phyloP scores from a whole-genome alignment of 371 early-diverging fungal genomes.

The Parasitella parasitica region DNA sequence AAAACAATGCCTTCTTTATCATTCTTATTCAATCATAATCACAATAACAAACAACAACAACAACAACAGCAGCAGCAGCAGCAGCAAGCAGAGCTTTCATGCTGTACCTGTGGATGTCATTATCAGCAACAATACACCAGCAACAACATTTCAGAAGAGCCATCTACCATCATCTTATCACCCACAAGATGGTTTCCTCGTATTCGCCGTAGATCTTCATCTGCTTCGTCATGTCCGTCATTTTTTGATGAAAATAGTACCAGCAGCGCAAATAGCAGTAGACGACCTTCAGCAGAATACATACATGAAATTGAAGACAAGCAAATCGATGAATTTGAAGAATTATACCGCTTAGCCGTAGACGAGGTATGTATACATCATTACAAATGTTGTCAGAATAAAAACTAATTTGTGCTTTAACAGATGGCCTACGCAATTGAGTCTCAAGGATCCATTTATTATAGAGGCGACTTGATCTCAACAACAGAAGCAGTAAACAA shows the following conservation, averaged over 20 bases:
- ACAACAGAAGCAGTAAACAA: conserved; percentile 21
- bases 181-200: conserved; percentile 26
- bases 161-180: conserved; percentile 5
- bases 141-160: background rate
- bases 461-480: conserved; percentile 21
- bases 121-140: background rate
- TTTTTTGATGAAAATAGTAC: background rate
- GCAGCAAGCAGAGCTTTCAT: background rate
- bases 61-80: no score
- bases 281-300: background rate
- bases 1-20: conserved; percentile 14
- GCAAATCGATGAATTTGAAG: conserved; percentile 14
- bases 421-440: conserved; percentile 27
- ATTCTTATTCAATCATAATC: conserved; percentile 1
- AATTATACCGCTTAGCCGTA: conserved; percentile 10
- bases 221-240: conserved; percentile 5
- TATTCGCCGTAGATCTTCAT: conserved; percentile 24
- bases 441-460: conserved; percentile 34
- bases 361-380: conserved; percentile 23
- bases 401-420: background rate
- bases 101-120: conserved; percentile 23
- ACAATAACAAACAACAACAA: background rate
- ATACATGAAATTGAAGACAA: conserved; percentile 7
- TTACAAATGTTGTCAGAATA: background rate
- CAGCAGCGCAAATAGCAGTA: background rate